A percentile compares a stretch with the other conserved stretches of the same genome.
Evolutionary conservation across 768 basidiomycete species (phyloP).

Genomic region (Boletus eberwhitei): DNA sequence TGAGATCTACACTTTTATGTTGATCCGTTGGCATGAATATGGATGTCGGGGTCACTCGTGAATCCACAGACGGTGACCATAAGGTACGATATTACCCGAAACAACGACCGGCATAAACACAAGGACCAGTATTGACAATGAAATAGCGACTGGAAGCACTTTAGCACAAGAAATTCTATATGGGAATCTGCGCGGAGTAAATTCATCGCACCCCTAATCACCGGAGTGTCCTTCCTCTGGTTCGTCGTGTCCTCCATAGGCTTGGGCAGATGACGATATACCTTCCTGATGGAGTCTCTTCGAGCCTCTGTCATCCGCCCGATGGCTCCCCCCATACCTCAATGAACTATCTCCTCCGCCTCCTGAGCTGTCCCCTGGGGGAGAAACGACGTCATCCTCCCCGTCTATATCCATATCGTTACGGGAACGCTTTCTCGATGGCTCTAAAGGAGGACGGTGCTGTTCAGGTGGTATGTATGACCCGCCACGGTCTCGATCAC

Average conservation of each 20-base stretch:
- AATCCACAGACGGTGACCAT: slow-evolving; percentile 11
- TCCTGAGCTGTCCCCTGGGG: slow-evolving; percentile 27
- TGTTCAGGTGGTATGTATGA: slow-evolving; percentile 34
- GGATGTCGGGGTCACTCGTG: slow-evolving; percentile 7
- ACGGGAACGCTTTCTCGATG: slow-evolving; percentile 54
- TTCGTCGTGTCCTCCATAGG: slow-evolving; percentile 29
- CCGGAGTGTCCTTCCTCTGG: slow-evolving; percentile 32
- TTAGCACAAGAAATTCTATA: slow-evolving; percentile 35
- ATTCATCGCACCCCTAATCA: slow-evolving; percentile 31
- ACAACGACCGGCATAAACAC: slow-evolving; percentile 18
- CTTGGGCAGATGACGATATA: slow-evolving; percentile 21
- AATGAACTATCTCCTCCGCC: slow-evolving; percentile 27
- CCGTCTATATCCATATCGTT: slow-evolving; percentile 65
- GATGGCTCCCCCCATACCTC: slow-evolving; percentile 37
- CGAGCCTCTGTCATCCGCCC: slow-evolving; percentile 49
- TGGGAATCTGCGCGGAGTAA: slow-evolving; percentile 20
- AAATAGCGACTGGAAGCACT: slow-evolving; percentile 20
- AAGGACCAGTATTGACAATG: slow-evolving; percentile 14
- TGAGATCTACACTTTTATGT: slow-evolving; percentile 29
- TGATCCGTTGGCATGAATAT: slow-evolving; percentile 24
- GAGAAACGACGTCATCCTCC: slow-evolving; percentile 44
- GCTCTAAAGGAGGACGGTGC: slow-evolving; percentile 40
- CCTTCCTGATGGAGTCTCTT: slow-evolving; percentile 59
- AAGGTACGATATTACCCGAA: slow-evolving; percentile 22
- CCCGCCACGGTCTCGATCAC: slow-evolving; percentile 39